Base-by-base conservation (phyloP, 805 yeast genomes). In the Saccharomyces eubayanus region DNA sequence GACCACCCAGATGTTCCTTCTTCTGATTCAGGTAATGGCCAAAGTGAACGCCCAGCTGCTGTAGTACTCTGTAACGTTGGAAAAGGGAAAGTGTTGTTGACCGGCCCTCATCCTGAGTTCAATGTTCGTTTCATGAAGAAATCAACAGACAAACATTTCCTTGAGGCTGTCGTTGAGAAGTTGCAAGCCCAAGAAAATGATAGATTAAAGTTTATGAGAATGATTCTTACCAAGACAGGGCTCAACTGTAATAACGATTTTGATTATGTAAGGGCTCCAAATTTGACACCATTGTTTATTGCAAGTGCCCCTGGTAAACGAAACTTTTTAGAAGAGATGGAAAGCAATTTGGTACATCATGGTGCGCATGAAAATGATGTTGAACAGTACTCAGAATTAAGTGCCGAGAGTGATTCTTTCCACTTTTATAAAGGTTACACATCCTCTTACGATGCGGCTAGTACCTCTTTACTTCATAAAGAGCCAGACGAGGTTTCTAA, bases 31-130 rank as follows among this genome's bases (percentile, higher is more conserved):
- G 57, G 61, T 12, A 65, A 67, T 2, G 74, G 68, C 31, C 65
- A 65, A 47, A 57, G 53, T 2, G 49, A 29, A 6, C 53, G 56
- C 1, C 64, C 72, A 3, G 96, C 96, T 0, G 96, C 97, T 0
- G 87, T 81, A 0, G 80, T 94, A 3, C 70, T 77, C 54, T 80
- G 89, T 60, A 72, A 74, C 9, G 80, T 82, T 2, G 97, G 71
- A 10, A 72, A 78, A 41, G 99, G 99, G 2, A 72, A 72, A 40
- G 96, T 84, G 0, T 69, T 94, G 9, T 75, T 94, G 11, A 76
- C 86, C 12, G 98, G 98, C 0, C 79, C 89, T 0, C 99, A 94
- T 69, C 96, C 97, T 0, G 99, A 94, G 69, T 90, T 84, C 64
- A 74, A 82, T 2, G 85, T 89, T 14, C 72, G 78, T 14, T 61